These are phyloP conservation scores for Exophiala xenobiotica DNA, from an alignment of 2,329 filamentous ascomycete species.

Conservation along the genomic window DNA sequence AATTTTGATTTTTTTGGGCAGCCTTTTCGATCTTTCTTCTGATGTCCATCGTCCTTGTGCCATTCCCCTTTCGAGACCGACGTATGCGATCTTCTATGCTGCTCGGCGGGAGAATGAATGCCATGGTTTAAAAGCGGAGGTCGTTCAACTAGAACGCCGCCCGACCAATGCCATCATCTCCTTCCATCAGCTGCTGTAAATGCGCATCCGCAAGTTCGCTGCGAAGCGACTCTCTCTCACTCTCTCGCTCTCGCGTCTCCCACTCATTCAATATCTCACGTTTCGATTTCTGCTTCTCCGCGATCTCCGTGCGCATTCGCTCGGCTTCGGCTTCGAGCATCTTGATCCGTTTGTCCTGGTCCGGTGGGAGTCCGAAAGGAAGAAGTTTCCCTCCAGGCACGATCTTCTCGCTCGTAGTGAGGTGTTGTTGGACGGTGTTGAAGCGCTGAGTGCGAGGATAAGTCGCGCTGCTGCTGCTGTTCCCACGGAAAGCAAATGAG, in stretches of 20 bases:
- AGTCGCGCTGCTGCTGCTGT: slow-evolving; percentile 37
- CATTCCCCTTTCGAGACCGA: too few relatives aligned
- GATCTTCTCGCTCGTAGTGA: slow-evolving; percentile 37
- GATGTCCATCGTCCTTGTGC: too few relatives aligned
- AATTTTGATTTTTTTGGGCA: too few relatives aligned
- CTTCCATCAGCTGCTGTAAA: slow-evolving; percentile 47
- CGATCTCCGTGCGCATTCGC: slow-evolving; percentile 45
- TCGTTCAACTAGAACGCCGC: slow-evolving; percentile 38
- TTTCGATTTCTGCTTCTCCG: slow-evolving; percentile 46
- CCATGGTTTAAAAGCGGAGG: background rate
- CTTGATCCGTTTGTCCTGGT: slow-evolving; percentile 44
- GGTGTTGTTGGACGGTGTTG: slow-evolving; percentile 36
- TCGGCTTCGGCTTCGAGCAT: slow-evolving; percentile 48
- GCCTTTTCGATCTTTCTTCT: too few relatives aligned
- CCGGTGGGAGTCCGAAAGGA: slow-evolving; percentile 39
- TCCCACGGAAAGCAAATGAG: slow-evolving; percentile 37
- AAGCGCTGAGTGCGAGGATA: slow-evolving; percentile 43
- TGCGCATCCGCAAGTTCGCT: slow-evolving; percentile 51
- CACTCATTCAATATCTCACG: slow-evolving; percentile 46
- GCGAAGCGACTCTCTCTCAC: slow-evolving; percentile 45
- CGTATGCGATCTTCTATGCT: too few relatives aligned
- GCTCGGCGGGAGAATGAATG: background rate
- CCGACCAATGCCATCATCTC: slow-evolving; percentile 42
- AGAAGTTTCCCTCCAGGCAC: slow-evolving; percentile 45
- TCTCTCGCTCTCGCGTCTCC: slow-evolving; percentile 49